Evolutionary conservation across 352 stramenopile species (phyloP).

Genomic region (Pythium pyrilobum): DNA sequence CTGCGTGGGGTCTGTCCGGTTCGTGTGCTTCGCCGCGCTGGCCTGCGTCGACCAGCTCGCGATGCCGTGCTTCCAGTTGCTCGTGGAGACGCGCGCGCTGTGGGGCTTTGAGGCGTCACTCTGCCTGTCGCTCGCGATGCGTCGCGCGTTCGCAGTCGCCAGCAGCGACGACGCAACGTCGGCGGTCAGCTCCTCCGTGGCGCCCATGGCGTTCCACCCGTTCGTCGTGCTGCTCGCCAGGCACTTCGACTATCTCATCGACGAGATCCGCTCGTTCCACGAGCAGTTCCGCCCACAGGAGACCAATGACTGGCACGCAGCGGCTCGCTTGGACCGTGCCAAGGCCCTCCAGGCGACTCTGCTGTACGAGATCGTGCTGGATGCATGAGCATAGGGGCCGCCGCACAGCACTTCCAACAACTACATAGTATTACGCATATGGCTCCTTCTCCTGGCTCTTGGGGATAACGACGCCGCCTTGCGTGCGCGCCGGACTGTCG

Average conservation of each 20-base stretch:
- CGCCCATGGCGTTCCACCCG: slow-evolving; percentile 10
- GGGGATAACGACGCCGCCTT: too few species aligned
- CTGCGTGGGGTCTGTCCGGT: slow-evolving; percentile 12
- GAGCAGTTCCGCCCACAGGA: slow-evolving; percentile 1
- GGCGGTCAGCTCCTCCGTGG: neutral
- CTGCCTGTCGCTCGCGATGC: slow-evolving; percentile 20
- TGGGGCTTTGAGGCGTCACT: slow-evolving; percentile 16
- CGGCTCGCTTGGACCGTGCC: slow-evolving; percentile 9
- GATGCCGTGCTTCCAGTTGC: slow-evolving; percentile 5
- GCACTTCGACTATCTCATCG: slow-evolving; percentile 16
- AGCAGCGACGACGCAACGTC: neutral
- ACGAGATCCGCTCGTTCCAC: slow-evolving; percentile 19
- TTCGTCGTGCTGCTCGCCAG: slow-evolving; percentile 16
- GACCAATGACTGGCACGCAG: neutral
- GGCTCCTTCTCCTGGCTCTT: slow-evolving; percentile 7
- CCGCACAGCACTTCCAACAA: too few species aligned
- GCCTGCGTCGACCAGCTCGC: slow-evolving; percentile 17
- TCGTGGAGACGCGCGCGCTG: slow-evolving; percentile 11
- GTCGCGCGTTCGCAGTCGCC: slow-evolving; percentile 1
- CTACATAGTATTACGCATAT: too few species aligned
- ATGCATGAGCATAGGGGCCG: too few species aligned
- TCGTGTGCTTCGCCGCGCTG: slow-evolving; percentile 19
- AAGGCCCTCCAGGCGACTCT: slow-evolving; percentile 40
- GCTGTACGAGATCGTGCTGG: slow-evolving; percentile 37
- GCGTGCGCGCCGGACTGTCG: too few species aligned